Percentiles rank a stretch among this genome's conserved stretches.
phyloP scores from a whole-genome alignment of 2,329 filamentous ascomycete species.

The Neodidymelliopsis sp. region DNA sequence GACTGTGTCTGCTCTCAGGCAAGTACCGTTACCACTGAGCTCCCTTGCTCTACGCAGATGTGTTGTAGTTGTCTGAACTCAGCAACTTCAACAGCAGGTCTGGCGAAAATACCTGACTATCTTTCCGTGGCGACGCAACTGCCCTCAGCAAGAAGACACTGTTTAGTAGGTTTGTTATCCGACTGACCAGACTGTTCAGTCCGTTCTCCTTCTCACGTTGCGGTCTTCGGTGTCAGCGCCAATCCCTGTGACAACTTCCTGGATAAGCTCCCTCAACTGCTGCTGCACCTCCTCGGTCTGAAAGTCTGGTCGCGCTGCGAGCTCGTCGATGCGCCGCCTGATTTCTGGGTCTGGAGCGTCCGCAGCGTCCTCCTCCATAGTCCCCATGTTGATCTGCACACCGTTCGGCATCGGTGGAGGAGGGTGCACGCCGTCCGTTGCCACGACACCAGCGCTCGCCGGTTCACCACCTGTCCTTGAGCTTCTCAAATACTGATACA shows the following conservation, averaged over 20 bases:
- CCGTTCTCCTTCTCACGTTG: conserved; percentile 46
- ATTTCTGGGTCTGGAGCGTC: conserved; percentile 82
- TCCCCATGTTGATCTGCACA: conserved; percentile 78
- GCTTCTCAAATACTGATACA: conserved; percentile 72
- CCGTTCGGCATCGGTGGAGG: conserved; percentile 76
- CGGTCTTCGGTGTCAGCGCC: conserved; percentile 67
- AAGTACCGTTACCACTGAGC: too few species aligned
- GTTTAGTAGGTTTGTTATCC: too few species aligned
- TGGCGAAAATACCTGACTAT: too few species aligned
- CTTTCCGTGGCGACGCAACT: too few species aligned
- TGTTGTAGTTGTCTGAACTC: too few species aligned
- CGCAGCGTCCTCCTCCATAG: conserved; percentile 65
- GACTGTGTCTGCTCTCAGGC: too few species aligned
- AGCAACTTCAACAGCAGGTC: too few species aligned
- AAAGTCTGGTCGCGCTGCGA: conserved; percentile 85
- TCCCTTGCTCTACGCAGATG: too few species aligned
- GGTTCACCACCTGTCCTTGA: conserved; percentile 37
- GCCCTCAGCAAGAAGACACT: too few species aligned
- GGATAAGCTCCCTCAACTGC: conserved; percentile 78
- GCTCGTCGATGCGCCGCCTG: conserved; percentile 83
- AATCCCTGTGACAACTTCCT: conserved; percentile 77
- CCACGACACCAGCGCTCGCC: conserved; percentile 29
- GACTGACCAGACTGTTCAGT: too few species aligned
- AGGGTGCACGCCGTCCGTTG: conserved; percentile 37
- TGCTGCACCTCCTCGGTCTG: conserved; percentile 80